These are phyloP conservation scores for Ophiocordyceps camponoti-floridani DNA, from an alignment of 2,329 filamentous ascomycete species.

Conservation along the genomic window DNA sequence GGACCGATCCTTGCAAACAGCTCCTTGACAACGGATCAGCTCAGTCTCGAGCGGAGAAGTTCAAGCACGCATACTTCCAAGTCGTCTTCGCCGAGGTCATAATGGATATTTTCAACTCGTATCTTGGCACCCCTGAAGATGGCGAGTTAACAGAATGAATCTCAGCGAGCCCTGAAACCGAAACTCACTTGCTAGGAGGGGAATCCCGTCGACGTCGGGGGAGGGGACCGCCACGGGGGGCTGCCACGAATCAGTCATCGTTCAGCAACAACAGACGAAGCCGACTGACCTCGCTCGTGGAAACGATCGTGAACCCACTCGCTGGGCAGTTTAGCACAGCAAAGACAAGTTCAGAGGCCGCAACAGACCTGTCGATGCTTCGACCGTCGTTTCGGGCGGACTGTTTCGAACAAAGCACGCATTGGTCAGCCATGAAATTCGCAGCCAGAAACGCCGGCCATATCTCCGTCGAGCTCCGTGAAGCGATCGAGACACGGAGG, in stretches of 20 bases:
- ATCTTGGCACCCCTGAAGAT: slow-evolving; percentile 43
- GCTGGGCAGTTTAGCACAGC: slow-evolving; percentile 21
- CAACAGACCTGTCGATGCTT: slow-evolving; percentile 51
- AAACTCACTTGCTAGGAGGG: slow-evolving; percentile 18
- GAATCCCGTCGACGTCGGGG: slow-evolving; percentile 24
- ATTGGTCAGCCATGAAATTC: slow-evolving; percentile 13
- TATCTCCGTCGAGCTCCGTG: slow-evolving; percentile 12
- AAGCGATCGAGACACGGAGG: slow-evolving; percentile 12
- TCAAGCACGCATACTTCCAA: slow-evolving; percentile 39
- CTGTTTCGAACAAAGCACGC: slow-evolving; percentile 26
- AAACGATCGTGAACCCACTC: slow-evolving; percentile 93
- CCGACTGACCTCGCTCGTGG: slow-evolving; percentile 47
- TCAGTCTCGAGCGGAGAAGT: not conserved
- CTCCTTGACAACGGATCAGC: slow-evolving; percentile 34
- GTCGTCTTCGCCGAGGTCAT: slow-evolving; percentile 74
- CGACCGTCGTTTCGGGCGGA: slow-evolving; percentile 38
- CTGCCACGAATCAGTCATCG: slow-evolving; percentile 6
- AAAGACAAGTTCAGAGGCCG: slow-evolving; percentile 4
- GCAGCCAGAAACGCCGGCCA: slow-evolving; percentile 13
- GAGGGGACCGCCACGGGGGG: slow-evolving; percentile 21
- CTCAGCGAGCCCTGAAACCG: too few species aligned
- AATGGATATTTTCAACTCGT: slow-evolving; percentile 79
- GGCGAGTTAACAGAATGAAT: slow-evolving; percentile 2
- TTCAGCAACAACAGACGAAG: not conserved
- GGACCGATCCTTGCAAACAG: slow-evolving; percentile 66